phyloP scores from a whole-genome alignment of 768 basidiomycete genomes.

The Termitomyces sp. region DNA sequence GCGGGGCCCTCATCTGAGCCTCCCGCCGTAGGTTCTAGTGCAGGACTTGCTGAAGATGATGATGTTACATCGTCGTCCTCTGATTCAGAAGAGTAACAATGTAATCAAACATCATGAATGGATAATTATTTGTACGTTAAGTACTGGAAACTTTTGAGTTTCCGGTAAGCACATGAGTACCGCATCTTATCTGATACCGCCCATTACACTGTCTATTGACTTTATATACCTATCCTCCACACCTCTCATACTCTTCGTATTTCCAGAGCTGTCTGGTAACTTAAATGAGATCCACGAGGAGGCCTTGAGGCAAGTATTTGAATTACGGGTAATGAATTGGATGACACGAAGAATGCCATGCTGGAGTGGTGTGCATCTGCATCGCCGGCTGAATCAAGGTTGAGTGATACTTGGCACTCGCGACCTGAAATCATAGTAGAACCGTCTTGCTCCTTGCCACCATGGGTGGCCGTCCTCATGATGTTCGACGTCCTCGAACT shows the following conservation, averaged over 20 bases:
- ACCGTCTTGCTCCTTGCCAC: conserved; percentile 10
- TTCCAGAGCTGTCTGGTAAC: not conserved
- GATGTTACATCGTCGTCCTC: conserved; percentile 15
- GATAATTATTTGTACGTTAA: too few relatives aligned
- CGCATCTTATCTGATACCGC: too few relatives aligned
- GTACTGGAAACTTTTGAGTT: too few relatives aligned
- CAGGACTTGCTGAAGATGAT: conserved; percentile 18
- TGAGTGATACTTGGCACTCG: not conserved
- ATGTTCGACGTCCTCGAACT: conserved; percentile 6
- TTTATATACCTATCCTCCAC: too few relatives aligned
- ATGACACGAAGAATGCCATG: not conserved
- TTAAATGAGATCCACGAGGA: not conserved
- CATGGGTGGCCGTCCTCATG: conserved; percentile 18
- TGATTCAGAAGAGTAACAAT: conserved; percentile 7
- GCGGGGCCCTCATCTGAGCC: not conserved
- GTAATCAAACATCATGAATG: not conserved
- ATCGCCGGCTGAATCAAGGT: not conserved
- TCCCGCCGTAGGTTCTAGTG: conserved; percentile 29
- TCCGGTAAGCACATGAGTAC: too few relatives aligned
- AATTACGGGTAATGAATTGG: not conserved
- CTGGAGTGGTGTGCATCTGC: not conserved
- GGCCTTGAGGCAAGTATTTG: not conserved
- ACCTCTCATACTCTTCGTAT: not conserved
- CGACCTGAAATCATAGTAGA: not conserved
- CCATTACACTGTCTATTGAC: too few relatives aligned